A percentile compares a stretch with the other conserved stretches of the same genome.
Evolutionary conservation across 2,329 filamentous ascomycete species (phyloP).

Genomic region (Metarhizium anisopliae): DNA sequence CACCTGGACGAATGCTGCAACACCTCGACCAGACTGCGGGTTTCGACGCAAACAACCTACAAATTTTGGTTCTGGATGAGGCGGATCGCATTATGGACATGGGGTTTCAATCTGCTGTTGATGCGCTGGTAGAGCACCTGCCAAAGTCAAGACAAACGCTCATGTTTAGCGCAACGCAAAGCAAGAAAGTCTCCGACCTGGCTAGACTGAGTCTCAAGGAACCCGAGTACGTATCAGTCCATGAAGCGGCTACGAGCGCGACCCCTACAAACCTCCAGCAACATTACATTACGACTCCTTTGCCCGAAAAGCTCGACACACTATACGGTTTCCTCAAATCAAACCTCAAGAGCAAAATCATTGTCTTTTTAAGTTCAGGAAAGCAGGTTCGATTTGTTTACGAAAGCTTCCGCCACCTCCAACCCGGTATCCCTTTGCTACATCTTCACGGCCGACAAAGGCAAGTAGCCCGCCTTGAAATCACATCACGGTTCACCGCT

Average conservation of each 20-base stretch:
- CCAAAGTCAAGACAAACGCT: constrained; percentile 81
- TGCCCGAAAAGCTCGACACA: constrained; percentile 84
- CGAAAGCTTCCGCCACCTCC: constrained; percentile 84
- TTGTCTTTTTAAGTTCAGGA: constrained; percentile 89
- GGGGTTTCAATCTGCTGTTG: constrained; percentile 85
- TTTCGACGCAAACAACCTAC: constrained; percentile 82
- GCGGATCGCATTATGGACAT: constrained; percentile 96
- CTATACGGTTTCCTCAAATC: constrained; percentile 87
- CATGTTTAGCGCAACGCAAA: constrained; percentile 94
- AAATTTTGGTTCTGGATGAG: constrained; percentile 90
- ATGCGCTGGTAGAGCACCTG: constrained; percentile 87
- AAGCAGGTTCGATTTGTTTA: constrained; percentile 97
- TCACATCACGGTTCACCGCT: constrained; percentile 72
- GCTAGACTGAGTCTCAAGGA: constrained; percentile 81
- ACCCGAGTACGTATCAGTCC: constrained; percentile 90
- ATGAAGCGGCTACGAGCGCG: constrained; percentile 69
- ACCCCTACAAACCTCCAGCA: constrained; percentile 82
- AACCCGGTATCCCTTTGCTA: constrained; percentile 85
- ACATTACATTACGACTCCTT: constrained; percentile 78
- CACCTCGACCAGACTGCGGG: constrained; percentile 90
- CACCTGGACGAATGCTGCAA: constrained; percentile 88
- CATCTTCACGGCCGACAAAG: constrained; percentile 94
- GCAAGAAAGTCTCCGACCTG: constrained; percentile 85
- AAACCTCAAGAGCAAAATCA: constrained; percentile 87
- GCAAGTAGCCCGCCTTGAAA: constrained; percentile 78